Evolutionary conservation across 1,284 basidiomycete species (phyloP).

Genomic region (Cutaneotrichosporon cavernicola): DNA sequence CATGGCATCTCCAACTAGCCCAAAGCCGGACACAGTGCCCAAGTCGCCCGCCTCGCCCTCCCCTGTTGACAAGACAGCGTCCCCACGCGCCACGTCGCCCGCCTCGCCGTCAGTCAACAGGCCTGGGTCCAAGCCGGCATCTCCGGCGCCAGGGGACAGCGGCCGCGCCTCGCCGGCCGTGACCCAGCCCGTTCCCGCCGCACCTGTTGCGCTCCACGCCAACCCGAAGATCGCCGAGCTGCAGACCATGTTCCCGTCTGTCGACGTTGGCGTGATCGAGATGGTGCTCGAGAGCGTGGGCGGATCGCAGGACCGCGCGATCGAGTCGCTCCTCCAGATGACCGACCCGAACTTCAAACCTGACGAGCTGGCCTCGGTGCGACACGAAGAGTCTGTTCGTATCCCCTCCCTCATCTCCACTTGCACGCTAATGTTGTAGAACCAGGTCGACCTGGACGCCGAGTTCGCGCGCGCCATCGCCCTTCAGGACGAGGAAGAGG

Average conservation of each 20-base stretch:
- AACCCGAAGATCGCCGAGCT: conserved; percentile 45
- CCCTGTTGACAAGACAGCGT: background rate
- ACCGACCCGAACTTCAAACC: conserved; percentile 52
- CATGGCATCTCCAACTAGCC: conserved; percentile 6
- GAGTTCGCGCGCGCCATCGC: conserved; percentile 49
- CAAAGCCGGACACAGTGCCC: background rate
- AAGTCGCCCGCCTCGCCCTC: background rate
- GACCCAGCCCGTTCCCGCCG: conserved; percentile 8
- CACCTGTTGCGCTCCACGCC: conserved; percentile 18
- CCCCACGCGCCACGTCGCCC: conserved; percentile 6
- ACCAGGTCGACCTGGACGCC: conserved; percentile 51
- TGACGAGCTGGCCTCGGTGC: conserved; percentile 21
- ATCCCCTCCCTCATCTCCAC: background rate
- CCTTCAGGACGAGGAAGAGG: conserved; percentile 46
- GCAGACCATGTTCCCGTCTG: conserved; percentile 45
- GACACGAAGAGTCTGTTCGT: conserved; percentile 5
- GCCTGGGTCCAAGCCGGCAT: conserved; percentile 3
- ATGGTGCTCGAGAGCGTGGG: conserved; percentile 47
- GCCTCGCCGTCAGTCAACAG: background rate
- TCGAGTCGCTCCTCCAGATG: conserved; percentile 50
- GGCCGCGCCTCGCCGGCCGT: background rate
- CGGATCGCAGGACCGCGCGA: conserved; percentile 47
- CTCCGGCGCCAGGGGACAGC: background rate
- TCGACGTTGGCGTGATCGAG: conserved; percentile 48
- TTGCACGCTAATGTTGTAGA: conserved; percentile 25